phyloP scores from a whole-genome alignment of 2,329 filamentous ascomycete genomes.

The Thelonectria olida region DNA sequence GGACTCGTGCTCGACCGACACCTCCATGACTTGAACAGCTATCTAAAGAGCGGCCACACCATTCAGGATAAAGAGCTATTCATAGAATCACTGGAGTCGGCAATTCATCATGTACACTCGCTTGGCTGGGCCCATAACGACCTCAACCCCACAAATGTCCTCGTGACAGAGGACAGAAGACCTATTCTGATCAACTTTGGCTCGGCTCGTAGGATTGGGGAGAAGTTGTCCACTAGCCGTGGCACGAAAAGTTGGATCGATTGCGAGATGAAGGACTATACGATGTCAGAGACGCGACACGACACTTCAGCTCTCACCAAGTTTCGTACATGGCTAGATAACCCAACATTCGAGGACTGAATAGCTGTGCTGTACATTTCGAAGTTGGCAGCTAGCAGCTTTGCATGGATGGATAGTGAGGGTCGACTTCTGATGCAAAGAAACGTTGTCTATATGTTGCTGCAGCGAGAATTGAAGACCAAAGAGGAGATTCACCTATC shows the following conservation, averaged over 20 bases:
- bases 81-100: constrained; percentile 18
- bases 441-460: constrained; percentile 1
- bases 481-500: constrained; percentile 1
- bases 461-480: constrained; percentile 2
- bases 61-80: constrained; percentile 11
- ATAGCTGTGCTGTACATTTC: constrained; percentile 10
- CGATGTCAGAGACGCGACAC: constrained; percentile 21
- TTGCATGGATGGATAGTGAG: neutral
- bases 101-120: constrained; percentile 21
- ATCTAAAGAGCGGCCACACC: constrained; percentile 18
- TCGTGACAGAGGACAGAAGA: constrained; percentile 19
- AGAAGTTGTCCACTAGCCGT: constrained; percentile 21
- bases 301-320: constrained; percentile 22
- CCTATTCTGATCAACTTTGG: constrained; percentile 23
- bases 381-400: constrained; percentile 7
- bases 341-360: constrained; percentile 18
- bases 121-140: constrained; percentile 29
- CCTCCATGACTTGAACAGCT: constrained; percentile 21
- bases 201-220: constrained; percentile 19
- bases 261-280: constrained; percentile 24
- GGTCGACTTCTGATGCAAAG: constrained; percentile 3
- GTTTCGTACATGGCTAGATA: constrained; percentile 15
- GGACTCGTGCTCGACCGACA: constrained; percentile 37
- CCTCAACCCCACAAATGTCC: constrained; percentile 26
- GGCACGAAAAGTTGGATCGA: constrained; percentile 21